Percentiles rank a stretch among this genome's conserved stretches.
phyloP scores from a whole-genome alignment of 2,329 filamentous ascomycete genomes.

The Sporothrix luriei region DNA sequence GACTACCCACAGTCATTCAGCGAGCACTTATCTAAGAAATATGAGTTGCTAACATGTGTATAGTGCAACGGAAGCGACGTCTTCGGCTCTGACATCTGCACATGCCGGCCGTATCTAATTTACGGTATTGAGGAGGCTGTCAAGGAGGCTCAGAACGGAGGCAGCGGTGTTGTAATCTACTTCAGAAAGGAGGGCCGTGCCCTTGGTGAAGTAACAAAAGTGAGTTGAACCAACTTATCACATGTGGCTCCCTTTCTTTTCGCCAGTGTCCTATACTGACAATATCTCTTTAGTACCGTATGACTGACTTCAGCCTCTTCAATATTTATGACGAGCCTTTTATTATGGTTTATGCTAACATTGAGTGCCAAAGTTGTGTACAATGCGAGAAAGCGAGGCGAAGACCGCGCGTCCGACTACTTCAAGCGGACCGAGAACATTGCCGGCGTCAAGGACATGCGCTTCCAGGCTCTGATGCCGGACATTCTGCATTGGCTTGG shows the following conservation, averaged over 20 bases:
- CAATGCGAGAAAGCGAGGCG: constrained; percentile 78
- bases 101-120: constrained; percentile 91
- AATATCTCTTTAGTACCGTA: constrained; percentile 35
- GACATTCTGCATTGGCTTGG: constrained; percentile 97
- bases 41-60: neutral
- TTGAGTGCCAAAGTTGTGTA: constrained; percentile 58
- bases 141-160: constrained; percentile 92
- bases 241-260: neutral
- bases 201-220: constrained; percentile 92
- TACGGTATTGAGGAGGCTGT: constrained; percentile 98
- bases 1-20: constrained; percentile 33
- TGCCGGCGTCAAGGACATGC: constrained; percentile 94
- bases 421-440: constrained; percentile 98
- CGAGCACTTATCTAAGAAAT: neutral
- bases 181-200: constrained; percentile 97
- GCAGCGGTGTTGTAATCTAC: constrained; percentile 94
- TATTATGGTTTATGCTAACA: constrained; percentile 34
- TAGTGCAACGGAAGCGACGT: constrained; percentile 93
- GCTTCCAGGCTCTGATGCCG: constrained; percentile 97
- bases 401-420: constrained; percentile 84
- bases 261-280: constrained; percentile 12
- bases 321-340: neutral
- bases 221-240: constrained; percentile 48
- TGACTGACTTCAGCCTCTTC: neutral
- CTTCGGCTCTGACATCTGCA: constrained; percentile 97